These are phyloP conservation scores for Epicoccum nigrum DNA, from an alignment of 2,329 filamentous ascomycete genomes.

Conservation along the genomic window DNA sequence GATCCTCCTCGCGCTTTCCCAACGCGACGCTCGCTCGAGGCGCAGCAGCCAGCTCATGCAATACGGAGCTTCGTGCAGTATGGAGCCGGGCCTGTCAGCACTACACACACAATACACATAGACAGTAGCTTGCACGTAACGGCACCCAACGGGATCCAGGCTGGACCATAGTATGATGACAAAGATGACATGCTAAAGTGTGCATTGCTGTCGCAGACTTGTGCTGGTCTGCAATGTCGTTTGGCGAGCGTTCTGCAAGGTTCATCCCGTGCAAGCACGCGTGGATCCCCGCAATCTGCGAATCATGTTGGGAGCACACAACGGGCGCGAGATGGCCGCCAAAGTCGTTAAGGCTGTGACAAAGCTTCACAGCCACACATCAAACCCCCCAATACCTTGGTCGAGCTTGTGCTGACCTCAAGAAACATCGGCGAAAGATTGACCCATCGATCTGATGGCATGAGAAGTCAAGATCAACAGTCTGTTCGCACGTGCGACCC, in stretches of 20 bases:
- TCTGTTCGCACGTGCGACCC: too few species aligned
- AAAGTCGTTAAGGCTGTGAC: too few species aligned
- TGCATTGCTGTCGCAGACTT: not conserved
- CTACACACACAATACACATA: too few species aligned
- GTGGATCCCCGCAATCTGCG: not conserved
- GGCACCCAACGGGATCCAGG: not conserved
- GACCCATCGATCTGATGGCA: too few species aligned
- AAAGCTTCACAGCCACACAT: not conserved
- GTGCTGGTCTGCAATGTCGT: not conserved
- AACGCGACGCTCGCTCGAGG: not conserved
- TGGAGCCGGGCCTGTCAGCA: not conserved
- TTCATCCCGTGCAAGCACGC: not conserved
- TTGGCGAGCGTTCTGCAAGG: constrained; percentile 1
- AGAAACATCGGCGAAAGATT: too few species aligned
- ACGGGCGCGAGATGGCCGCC: not conserved
- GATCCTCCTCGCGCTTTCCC: not conserved
- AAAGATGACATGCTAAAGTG: not conserved
- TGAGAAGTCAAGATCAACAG: too few species aligned
- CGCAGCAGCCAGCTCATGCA: not conserved
- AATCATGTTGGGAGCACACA: not conserved
- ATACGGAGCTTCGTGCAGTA: not conserved
- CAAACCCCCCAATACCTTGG: too few species aligned
- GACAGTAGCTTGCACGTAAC: not conserved
- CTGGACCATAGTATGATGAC: too few species aligned
- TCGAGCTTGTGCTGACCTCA: too few species aligned